Percentiles rank a stretch among this genome's conserved stretches.
phyloP scores from a whole-genome alignment of 495 filamentous ascomycete species.

The Penicillium salamii region DNA sequence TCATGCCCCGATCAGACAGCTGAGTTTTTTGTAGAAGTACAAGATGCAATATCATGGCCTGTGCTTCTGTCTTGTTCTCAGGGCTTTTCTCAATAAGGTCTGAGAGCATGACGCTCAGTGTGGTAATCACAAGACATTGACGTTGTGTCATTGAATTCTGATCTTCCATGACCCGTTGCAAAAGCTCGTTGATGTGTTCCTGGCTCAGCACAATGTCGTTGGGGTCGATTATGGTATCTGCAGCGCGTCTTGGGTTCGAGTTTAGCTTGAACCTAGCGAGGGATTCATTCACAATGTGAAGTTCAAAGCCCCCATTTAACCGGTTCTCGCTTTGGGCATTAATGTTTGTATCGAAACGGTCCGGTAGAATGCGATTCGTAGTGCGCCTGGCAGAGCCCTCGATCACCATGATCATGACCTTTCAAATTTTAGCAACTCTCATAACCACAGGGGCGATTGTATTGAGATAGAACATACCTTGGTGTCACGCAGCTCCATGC shows the following conservation, averaged over 20 bases:
- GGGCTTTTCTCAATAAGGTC: background rate
- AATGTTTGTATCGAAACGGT: background rate
- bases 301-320: no score
- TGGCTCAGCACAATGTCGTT: background rate
- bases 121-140: background rate
- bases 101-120: background rate
- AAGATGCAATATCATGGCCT: background rate
- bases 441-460: background rate
- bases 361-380: background rate
- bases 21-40: background rate
- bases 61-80: background rate
- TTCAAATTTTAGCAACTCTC: background rate
- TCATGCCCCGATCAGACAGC: background rate
- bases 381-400: constrained; percentile 20
- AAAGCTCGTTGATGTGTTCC: background rate
- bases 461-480: constrained; percentile 44
- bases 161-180: background rate
- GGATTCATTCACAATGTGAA: no score
- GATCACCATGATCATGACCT: constrained; percentile 45
- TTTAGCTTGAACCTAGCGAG: no score
- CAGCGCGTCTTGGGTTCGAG: no score
- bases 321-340: background rate
- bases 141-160: background rate
- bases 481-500: constrained; percentile 56
- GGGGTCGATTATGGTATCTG: no score